A percentile compares a stretch with the other conserved stretches of the same genome.
phyloP scores from a whole-genome alignment of 1,284 basidiomycete genomes.

The Flammula alnicola region DNA sequence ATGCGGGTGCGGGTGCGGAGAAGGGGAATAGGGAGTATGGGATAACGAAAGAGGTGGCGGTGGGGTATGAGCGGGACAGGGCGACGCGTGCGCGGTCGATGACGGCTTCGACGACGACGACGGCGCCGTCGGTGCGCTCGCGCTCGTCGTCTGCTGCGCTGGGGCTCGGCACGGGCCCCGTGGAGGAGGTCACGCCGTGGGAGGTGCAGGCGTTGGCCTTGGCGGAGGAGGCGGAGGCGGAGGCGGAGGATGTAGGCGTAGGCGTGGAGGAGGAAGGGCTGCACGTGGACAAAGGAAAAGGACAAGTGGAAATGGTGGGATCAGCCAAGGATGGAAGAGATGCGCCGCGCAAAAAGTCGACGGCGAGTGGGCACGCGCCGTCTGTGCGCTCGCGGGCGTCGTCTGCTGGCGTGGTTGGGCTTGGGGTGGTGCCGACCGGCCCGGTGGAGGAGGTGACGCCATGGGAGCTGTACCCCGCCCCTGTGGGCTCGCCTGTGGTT shows the following conservation, averaged over 20 bases:
- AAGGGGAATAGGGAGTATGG: background rate
- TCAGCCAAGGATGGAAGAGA: background rate
- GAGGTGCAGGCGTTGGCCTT: constrained; percentile 6
- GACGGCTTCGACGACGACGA: background rate
- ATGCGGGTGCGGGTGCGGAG: no score
- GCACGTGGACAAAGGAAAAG: background rate
- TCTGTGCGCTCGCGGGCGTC: constrained; percentile 15
- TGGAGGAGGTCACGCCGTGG: constrained; percentile 14
- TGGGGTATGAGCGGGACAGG: no score
- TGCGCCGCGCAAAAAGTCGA: background rate
- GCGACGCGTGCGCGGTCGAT: background rate
- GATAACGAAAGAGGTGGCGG: background rate
- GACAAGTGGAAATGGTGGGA: background rate
- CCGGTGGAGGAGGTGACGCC: constrained; percentile 31
- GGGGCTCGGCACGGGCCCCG: constrained; percentile 7
- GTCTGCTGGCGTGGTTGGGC: constrained; percentile 1
- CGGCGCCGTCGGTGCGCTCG: constrained; percentile 6
- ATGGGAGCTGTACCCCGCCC: no score
- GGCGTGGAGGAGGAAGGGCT: background rate
- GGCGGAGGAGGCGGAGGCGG: background rate
- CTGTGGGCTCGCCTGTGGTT: no score
- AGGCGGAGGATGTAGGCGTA: background rate
- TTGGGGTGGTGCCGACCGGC: constrained; percentile 25
- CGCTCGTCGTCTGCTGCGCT: constrained; percentile 2
- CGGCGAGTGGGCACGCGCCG: background rate